phyloP scores from a whole-genome alignment of 2,329 filamentous ascomycete species.

The Sporothrix phasma region DNA sequence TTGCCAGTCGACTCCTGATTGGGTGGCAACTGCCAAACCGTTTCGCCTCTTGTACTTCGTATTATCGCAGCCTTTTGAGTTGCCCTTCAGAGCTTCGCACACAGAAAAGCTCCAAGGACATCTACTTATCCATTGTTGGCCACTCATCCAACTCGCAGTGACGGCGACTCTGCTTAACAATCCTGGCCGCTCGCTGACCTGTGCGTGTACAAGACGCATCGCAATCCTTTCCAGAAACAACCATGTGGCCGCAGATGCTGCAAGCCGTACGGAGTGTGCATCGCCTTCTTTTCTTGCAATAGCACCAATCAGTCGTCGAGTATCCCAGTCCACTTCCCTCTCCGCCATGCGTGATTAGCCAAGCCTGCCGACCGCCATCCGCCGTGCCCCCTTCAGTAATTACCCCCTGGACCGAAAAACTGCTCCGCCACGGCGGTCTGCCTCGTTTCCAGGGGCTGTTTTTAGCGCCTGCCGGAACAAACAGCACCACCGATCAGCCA shows the following conservation, averaged over 20 bases:
- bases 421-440: slow-evolving; percentile 13
- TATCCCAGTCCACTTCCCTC: neutral
- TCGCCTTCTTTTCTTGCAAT: too few relatives aligned
- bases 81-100: neutral
- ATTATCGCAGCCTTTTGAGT: neutral
- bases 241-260: neutral
- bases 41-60: neutral
- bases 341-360: neutral
- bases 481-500: neutral
- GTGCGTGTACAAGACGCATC: neutral
- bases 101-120: too few relatives aligned
- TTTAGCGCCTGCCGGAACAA: neutral
- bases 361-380: neutral
- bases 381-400: neutral
- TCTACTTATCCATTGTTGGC: neutral
- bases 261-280: too few relatives aligned
- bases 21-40: neutral
- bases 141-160: neutral
- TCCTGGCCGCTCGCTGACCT: neutral
- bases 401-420: neutral
- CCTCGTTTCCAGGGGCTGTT: slow-evolving; percentile 9
- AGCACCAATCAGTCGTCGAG: too few relatives aligned
- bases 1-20: neutral
- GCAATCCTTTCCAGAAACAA: neutral
- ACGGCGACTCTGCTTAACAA: neutral